Percentiles rank a stretch among this genome's conserved stretches.
These are phyloP conservation scores for Carallia pectinifolia DNA, from an alignment of 345 rosid species.

Conservation along the genomic window DNA sequence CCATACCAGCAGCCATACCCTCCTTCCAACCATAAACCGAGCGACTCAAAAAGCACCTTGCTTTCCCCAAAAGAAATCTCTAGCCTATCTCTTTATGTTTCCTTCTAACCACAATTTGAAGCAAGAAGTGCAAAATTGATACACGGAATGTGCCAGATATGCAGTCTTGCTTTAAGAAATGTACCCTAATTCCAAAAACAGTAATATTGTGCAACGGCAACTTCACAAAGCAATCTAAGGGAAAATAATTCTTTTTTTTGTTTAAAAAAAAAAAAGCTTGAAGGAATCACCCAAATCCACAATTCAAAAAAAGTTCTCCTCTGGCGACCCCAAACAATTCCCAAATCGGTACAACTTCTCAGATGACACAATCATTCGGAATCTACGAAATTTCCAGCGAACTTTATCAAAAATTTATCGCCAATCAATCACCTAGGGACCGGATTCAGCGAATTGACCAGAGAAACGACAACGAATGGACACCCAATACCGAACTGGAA, in stretches of 20 bases:
- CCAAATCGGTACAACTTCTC: slow-evolving; percentile 21
- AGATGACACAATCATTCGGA: slow-evolving; percentile 6
- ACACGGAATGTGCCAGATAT: too few relatives aligned
- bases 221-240: slow-evolving; percentile 18
- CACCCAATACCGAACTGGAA: background rate
- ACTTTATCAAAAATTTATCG: too few relatives aligned
- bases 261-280: too few relatives aligned
- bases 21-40: slow-evolving; percentile 41
- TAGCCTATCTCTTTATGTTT: background rate
- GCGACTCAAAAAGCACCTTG: slow-evolving; percentile 1
- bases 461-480: background rate
- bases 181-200: too few relatives aligned
- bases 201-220: background rate
- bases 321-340: slow-evolving; percentile 1
- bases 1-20: slow-evolving; percentile 57
- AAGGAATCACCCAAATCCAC: background rate
- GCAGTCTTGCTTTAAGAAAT: too few relatives aligned
- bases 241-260: too few relatives aligned
- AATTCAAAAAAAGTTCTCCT: slow-evolving; percentile 5
- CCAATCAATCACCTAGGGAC: too few relatives aligned
- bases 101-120: too few relatives aligned
- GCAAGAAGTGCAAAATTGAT: too few relatives aligned
- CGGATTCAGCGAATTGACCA: background rate
- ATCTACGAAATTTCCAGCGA: background rate
- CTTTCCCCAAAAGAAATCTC: background rate